A percentile compares a stretch with the other conserved stretches of the same genome.
These are phyloP conservation scores for Nemania sp. DNA, from an alignment of 2,329 filamentous ascomycete species.

Conservation along the genomic window DNA sequence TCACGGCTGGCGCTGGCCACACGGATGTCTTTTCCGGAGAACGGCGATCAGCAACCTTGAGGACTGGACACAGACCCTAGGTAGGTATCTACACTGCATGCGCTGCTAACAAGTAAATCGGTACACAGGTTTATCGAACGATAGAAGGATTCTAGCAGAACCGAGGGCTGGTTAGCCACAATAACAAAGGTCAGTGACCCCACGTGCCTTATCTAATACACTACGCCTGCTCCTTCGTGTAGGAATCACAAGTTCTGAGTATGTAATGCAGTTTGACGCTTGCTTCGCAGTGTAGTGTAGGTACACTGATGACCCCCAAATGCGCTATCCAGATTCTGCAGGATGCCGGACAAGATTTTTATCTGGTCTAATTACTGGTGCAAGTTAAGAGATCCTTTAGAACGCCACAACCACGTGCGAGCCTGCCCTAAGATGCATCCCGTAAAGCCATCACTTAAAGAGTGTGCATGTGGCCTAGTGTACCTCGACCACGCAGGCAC, in stretches of 20 bases:
- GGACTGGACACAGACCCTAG: background rate
- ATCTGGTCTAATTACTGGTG: background rate
- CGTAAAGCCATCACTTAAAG: background rate
- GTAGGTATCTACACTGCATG: background rate
- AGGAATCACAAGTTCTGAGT: too few relatives aligned
- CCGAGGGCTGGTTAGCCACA: background rate
- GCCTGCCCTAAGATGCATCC: background rate
- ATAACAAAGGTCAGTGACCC: conserved; percentile 13
- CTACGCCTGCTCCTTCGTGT: too few relatives aligned
- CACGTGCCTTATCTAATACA: conserved; percentile 15
- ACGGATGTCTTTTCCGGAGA: background rate
- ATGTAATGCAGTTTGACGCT: too few relatives aligned
- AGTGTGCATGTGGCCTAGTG: too few relatives aligned
- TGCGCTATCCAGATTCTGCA: conserved; percentile 1
- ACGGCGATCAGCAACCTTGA: background rate
- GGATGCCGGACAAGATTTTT: conserved; percentile 5
- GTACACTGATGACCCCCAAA: background rate
- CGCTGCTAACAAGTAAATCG: background rate
- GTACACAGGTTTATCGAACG: too few relatives aligned
- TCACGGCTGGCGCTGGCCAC: background rate
- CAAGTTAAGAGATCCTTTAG: background rate
- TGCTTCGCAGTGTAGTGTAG: background rate
- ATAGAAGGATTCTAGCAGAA: too few relatives aligned
- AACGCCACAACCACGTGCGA: conserved; percentile 13
- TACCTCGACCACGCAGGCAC: too few relatives aligned